Base-by-base conservation (phyloP, 1,284 basidiomycete species). In the Ceratobasidium sp. region DNA sequence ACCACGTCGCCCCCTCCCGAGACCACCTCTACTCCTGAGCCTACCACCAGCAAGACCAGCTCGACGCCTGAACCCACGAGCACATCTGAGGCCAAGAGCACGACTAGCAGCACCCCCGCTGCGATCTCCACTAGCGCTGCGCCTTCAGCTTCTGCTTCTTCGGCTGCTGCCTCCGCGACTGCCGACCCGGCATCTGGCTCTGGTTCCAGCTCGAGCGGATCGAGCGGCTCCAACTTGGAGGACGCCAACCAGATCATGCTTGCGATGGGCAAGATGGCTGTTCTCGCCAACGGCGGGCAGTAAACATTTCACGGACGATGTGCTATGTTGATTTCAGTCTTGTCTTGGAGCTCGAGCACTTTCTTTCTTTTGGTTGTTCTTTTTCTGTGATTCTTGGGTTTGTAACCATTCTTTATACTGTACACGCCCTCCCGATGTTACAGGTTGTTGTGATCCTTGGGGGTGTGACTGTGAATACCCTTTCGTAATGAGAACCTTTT, bases 241-340 rank as follows among this genome's bases (percentile, higher is more conserved):
- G 64, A 67, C 63, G 36, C 59, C 48, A 73, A 65, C 41, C 62
- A 74, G 44, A 45, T 62, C n/a, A 56, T 73, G 36, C 69, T 76
- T 54, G 75, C 72, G 6, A 41, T 76, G 24, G 75, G 69, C 17
- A 44, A 59, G 51, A 53, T 76, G 29, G 72, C 56, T 27, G 27
- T 33, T 9, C 36, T 54, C 33, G 72, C 62, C 41, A 24, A 63
- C 11, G 27, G 48, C 19, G 59, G 41, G 3, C 33, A 50, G 29
- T 60, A 60, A 44, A 17, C 36, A 41, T 11, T 11, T 2, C 27
- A 15, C 62, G 6, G 31, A 47, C 47, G 27, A n/a, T 50, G 29
- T 33, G 31, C 19, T 24, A 45, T 24, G 22, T 50, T 50, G 9
- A 19, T 33, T 50, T 22, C 19, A 19, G 47, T 64, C n/a, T 41